Evolutionary conservation across 495 filamentous ascomycete genomes (phyloP).

Genomic region (Penicillium ucsense): DNA sequence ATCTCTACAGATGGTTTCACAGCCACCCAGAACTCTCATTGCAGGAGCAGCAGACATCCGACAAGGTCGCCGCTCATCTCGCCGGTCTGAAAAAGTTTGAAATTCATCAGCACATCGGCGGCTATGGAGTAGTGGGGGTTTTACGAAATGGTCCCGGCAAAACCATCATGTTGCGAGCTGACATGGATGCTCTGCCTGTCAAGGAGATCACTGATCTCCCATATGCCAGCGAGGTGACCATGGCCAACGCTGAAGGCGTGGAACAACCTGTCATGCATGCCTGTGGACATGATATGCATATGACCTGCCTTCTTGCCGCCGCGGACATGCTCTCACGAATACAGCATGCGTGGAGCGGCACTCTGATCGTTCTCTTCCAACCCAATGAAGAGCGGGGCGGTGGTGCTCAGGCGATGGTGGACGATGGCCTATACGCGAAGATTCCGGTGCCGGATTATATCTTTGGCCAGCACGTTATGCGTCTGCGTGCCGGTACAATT

Average conservation of each 20-base stretch:
- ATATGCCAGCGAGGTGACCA: slow-evolving; percentile 37
- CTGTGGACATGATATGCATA: slow-evolving; percentile 49
- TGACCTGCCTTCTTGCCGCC: slow-evolving; percentile 43
- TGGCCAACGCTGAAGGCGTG: slow-evolving; percentile 30
- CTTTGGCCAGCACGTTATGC: slow-evolving; percentile 45
- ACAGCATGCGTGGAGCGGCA: slow-evolving; percentile 35
- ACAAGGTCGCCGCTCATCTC: slow-evolving; percentile 28
- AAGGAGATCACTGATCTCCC: slow-evolving; percentile 39
- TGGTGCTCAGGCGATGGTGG: slow-evolving; percentile 46
- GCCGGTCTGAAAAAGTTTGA: slow-evolving; percentile 23
- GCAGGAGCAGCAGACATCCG: slow-evolving; percentile 41
- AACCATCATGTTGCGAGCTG: slow-evolving; percentile 42
- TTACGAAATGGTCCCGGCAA: slow-evolving; percentile 38
- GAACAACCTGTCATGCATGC: slow-evolving; percentile 47
- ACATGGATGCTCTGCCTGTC: slow-evolving; percentile 46
- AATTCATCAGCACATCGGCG: slow-evolving; percentile 37
- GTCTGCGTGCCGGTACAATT: slow-evolving; percentile 33
- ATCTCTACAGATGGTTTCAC: slow-evolving; percentile 47
- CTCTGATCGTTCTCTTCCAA: slow-evolving; percentile 45
- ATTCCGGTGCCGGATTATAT: slow-evolving; percentile 41
- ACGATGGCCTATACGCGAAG: slow-evolving; percentile 40
- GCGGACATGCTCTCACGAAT: slow-evolving; percentile 28
- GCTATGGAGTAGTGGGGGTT: slow-evolving; percentile 37
- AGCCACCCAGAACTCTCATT: slow-evolving; percentile 47
- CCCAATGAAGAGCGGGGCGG: slow-evolving; percentile 43